Evolutionary conservation across 2,329 filamentous ascomycete species (phyloP), one percentile per base, ranked within the genome.

Genomic region (Sporothrix globosa): DNA sequence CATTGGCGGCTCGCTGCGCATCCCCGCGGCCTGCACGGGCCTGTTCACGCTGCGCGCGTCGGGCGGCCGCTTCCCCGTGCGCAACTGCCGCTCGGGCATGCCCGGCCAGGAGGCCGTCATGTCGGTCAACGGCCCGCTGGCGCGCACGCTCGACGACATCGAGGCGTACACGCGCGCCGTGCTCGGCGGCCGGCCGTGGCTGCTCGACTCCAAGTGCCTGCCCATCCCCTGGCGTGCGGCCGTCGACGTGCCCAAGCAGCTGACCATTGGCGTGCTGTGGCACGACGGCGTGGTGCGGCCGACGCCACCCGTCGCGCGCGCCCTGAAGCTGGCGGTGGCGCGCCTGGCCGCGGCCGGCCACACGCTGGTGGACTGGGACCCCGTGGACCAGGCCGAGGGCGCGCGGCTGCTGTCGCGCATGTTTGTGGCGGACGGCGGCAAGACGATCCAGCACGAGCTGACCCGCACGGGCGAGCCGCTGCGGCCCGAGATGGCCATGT

Each of bases 101-200:
- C 83, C 86, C 0, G 89, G 89, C 2, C 88, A 91, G 75, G 89
- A 91, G 76, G 86, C 87, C 2, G 86, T 91, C 0, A 81, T 82
- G 68, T 88, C 86, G 24, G 87, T 90, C 46, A 89, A 90, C 73
- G 89, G 89, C 0, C 89, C 89, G 0, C 82, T 91, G 81, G 83
- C 85, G 1, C 81, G 82, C 39, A 85, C 83, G 0, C 78, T 91
- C 0, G 80, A 80, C 6, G 88, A 89, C 72, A 80, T 90, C 1
- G 81, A 82, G 52, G 71, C 86, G 3, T 90, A 88, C 77, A 83
- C 84, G 76, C 82, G 82, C 70, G 78, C 81, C 0, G 78, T 90
- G 9, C 78, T 90, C 3, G 81, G 80, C 69, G 76, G 81, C 2
- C 75, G 84, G 72, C 88, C 88, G 0, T 90, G 88, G 88, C 78